Conservation (phyloP, 108 stramenopile genomes). For the Schizochytrium sp. region DNA sequence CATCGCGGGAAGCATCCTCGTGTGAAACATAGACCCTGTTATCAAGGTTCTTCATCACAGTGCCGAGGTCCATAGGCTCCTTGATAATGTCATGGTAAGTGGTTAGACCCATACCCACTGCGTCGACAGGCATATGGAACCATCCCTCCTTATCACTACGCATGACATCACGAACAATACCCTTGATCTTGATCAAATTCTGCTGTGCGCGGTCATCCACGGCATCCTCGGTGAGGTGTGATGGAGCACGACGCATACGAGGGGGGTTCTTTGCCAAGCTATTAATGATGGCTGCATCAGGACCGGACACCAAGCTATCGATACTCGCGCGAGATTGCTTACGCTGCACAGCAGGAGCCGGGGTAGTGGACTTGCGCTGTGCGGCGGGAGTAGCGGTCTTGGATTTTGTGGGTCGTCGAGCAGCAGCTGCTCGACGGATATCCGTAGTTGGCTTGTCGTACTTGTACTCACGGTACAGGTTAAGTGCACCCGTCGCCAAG, state of each 20-base stretch:
- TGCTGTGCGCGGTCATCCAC: constrained; percentile 9
- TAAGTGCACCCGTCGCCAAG: constrained; percentile 59
- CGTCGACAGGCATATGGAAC: constrained; percentile 78
- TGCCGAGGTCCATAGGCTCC: constrained; percentile 80
- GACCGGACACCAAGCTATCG: background rate
- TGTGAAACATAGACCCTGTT: constrained; percentile 65
- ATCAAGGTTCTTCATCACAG: constrained; percentile 68
- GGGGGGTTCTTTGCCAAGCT: background rate
- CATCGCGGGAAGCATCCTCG: constrained; percentile 69
- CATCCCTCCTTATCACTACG: constrained; percentile 63
- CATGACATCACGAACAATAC: constrained; percentile 23
- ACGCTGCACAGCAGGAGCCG: constrained; percentile 28
- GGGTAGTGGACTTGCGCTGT: background rate
- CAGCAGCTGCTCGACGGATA: background rate
- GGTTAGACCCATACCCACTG: constrained; percentile 68
- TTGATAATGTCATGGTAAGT: constrained; percentile 77
- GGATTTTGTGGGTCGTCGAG: background rate
- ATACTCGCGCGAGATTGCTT: background rate
- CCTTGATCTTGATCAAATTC: constrained; percentile 42
- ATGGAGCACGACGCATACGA: constrained; percentile 35
- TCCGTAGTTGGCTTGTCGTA: background rate
- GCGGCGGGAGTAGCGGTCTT: background rate
- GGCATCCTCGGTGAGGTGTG: constrained; percentile 23
- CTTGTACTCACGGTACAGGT: constrained; percentile 62
- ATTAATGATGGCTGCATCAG: background rate